phyloP scores from a whole-genome alignment of 495 filamentous ascomycete species.

The Podospora bellae-mahoneyi region DNA sequence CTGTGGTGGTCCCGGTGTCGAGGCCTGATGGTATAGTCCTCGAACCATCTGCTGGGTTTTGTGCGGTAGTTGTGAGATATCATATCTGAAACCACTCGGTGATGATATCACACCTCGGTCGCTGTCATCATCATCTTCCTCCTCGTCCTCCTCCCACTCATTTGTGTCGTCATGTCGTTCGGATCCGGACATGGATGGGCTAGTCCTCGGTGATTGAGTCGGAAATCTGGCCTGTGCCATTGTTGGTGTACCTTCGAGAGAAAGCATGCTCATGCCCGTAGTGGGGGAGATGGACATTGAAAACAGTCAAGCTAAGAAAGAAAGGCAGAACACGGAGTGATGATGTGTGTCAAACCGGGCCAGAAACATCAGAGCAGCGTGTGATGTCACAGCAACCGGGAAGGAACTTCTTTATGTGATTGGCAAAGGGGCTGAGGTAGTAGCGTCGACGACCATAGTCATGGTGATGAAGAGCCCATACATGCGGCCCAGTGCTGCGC shows the following conservation, averaged over 20 bases:
- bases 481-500: background rate
- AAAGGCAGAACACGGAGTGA: slow-evolving; percentile 1
- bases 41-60: slow-evolving; percentile 25
- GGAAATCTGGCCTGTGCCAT: slow-evolving; percentile 26
- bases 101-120: slow-evolving; percentile 33
- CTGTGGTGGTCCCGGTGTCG: slow-evolving; percentile 30
- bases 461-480: background rate
- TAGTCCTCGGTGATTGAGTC: slow-evolving; percentile 23
- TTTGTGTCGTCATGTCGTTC: slow-evolving; percentile 29
- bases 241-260: slow-evolving; percentile 36
- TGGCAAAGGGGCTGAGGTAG: slow-evolving; percentile 3
- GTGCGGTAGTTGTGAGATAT: slow-evolving; percentile 24
- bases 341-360: background rate
- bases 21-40: slow-evolving; percentile 22
- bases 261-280: slow-evolving; percentile 40
- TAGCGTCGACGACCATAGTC: background rate
- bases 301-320: slow-evolving; percentile 9
- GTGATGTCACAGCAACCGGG: background rate
- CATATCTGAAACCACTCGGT: slow-evolving; percentile 39
- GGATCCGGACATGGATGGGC: slow-evolving; percentile 9
- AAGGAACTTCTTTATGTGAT: background rate
- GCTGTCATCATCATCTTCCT: slow-evolving; percentile 35
- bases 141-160: slow-evolving; percentile 33
- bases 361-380: background rate
- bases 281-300: slow-evolving; percentile 38